Evolutionary conservation across 768 basidiomycete genomes (phyloP).

Genomic region (Guyanaporus albipodus): DNA sequence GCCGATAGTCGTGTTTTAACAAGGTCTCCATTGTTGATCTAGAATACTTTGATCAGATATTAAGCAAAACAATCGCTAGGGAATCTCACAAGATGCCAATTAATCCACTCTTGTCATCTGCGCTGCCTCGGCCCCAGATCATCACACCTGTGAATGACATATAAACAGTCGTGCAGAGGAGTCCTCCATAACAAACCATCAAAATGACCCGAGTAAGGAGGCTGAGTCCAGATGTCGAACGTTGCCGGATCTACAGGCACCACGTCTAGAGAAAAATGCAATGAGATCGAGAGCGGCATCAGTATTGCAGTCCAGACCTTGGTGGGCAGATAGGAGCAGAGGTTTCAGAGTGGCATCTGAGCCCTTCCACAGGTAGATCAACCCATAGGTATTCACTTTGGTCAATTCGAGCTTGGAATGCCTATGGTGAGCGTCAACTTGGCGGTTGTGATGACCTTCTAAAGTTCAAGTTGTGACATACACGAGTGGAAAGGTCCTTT

Average conservation of each 20-base stretch:
- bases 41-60: background rate
- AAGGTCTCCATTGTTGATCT: conserved; percentile 62
- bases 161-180: background rate
- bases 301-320: conserved; percentile 35
- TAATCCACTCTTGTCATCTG: conserved; percentile 64
- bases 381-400: conserved; percentile 59
- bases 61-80: background rate
- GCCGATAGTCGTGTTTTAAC: conserved; percentile 57
- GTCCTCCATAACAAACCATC: conserved; percentile 38
- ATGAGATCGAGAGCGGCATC: background rate
- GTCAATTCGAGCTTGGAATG: conserved; percentile 49
- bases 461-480: conserved; percentile 30
- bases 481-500: conserved; percentile 57
- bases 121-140: conserved; percentile 49
- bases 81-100: conserved; percentile 55
- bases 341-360: conserved; percentile 49
- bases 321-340: conserved; percentile 49
- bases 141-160: conserved; percentile 25
- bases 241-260: conserved; percentile 62
- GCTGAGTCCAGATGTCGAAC: conserved; percentile 52
- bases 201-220: conserved; percentile 60
- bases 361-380: conserved; percentile 58
- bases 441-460: background rate
- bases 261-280: conserved; percentile 43
- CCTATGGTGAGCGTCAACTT: conserved; percentile 25